Conservation (phyloP, 768 basidiomycete species). For the Termitomyces sp. region DNA sequence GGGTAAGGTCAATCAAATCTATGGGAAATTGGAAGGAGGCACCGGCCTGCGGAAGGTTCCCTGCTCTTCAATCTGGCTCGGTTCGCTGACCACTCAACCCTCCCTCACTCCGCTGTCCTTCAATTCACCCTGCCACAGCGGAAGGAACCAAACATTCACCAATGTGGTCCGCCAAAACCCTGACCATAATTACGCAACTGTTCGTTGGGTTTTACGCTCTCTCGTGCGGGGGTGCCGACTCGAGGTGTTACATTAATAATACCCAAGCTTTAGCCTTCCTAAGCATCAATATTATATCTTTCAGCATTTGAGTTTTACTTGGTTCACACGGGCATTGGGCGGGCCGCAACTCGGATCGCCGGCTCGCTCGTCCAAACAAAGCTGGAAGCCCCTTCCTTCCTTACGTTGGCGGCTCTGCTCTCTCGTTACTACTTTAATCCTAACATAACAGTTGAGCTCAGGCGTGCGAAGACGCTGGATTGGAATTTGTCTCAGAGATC, state of each 20-base stretch:
- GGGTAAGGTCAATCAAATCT: no score
- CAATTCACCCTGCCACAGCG: no score
- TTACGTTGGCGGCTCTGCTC: not conserved
- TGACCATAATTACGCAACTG: not conserved
- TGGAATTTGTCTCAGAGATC: not conserved
- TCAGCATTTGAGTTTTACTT: not conserved
- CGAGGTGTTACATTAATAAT: not conserved
- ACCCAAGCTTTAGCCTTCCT: not conserved
- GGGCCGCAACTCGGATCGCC: not conserved
- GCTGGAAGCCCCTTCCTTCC: not conserved
- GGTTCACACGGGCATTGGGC: no score
- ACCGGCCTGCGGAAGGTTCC: no score
- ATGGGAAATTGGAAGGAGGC: no score
- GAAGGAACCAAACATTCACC: no score
- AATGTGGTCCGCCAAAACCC: no score
- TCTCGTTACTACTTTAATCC: not conserved
- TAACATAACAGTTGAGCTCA: not conserved
- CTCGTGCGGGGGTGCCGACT: not conserved
- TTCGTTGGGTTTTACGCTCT: not conserved
- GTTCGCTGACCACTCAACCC: no score
- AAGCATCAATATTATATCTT: no score
- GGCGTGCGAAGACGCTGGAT: not conserved
- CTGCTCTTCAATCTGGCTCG: no score
- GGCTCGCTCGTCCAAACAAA: not conserved
- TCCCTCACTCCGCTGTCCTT: no score